phyloP scores from a whole-genome alignment of 768 basidiomycete species.

The Royoungia palumana region DNA sequence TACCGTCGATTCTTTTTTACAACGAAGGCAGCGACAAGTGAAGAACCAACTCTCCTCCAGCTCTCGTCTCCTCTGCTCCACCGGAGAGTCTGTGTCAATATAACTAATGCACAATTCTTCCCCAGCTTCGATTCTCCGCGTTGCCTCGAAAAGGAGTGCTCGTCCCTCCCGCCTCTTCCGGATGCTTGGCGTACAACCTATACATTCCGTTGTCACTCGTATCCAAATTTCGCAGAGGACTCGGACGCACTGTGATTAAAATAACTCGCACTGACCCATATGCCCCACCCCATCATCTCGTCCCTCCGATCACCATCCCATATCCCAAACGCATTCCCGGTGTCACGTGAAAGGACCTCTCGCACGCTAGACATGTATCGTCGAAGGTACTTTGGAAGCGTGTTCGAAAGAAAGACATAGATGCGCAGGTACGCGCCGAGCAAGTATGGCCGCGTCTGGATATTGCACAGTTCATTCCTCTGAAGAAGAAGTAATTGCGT shows the following conservation, averaged over 20 bases:
- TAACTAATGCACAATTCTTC: constrained; percentile 63
- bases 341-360: constrained; percentile 54
- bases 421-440: constrained; percentile 51
- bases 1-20: constrained; percentile 26
- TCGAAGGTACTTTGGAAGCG: constrained; percentile 28
- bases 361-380: constrained; percentile 46
- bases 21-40: constrained; percentile 47
- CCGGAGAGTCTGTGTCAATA: constrained; percentile 34
- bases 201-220: not conserved
- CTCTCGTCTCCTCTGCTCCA: constrained; percentile 38
- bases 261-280: constrained; percentile 59
- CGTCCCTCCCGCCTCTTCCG: constrained; percentile 44
- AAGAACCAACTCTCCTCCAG: constrained; percentile 57
- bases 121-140: constrained; percentile 39
- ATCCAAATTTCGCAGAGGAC: not conserved
- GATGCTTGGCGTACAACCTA: constrained; percentile 55
- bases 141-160: constrained; percentile 46
- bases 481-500: constrained; percentile 51
- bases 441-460: constrained; percentile 46
- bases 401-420: constrained; percentile 49
- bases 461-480: constrained; percentile 50
- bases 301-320: constrained; percentile 51
- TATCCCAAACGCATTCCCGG: constrained; percentile 67
- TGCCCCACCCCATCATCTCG: constrained; percentile 66
- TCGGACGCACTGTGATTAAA: constrained; percentile 61